Evolutionary conservation across 495 filamentous ascomycete species (phyloP), one percentile per base, ranked within the genome.

Genomic region (Bacidia gigantensis): DNA sequence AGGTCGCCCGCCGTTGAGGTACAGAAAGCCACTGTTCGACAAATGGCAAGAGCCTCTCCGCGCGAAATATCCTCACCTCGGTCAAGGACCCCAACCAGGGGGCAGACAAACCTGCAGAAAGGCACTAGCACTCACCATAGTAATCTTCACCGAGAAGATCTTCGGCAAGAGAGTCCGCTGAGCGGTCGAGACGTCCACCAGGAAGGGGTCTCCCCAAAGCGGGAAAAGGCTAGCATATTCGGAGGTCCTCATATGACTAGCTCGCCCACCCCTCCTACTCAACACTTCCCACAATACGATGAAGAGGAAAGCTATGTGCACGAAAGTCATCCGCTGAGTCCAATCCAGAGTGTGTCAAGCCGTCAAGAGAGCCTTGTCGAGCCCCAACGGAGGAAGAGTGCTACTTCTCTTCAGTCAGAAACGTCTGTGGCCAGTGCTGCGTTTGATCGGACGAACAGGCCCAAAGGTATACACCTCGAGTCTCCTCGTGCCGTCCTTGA

Each of bases 301-400:
- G 51, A 64, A 46, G 67, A 75, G 25, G 68, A 75, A 20, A 71
- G 72, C 2, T 79, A 80, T 49, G 72, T 71, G 23, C 72, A 71
- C 22, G 70, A 78, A 52, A 70, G 73, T 26, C 82, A 83, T 25
- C 78, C 78, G 12, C 66, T 89, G 20, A 94, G 89, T 64, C 89
- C 88, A 0, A 87, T 93, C 49, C 88, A 90, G 56, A 94, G 89
- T 53, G 82, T 92, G 24, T 86, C 86, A 0, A 89, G 88, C 49
- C 84, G 74, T 7, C 69, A 74, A 50, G 73, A 74, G 25, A 74
- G 67, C 41, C 72, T 73, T 11, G 64, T 66, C 18, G 41, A 66
- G 11, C 58, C 58, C 38, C 58, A 58, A 45, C 62, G 69, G 23
- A 60, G 53, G 26, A 66, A 65, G 41, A 56, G 58, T 32, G 65